A percentile compares a stretch with the other conserved stretches of the same genome.
phyloP scores from a whole-genome alignment of 805 yeast species.

The Monosporozyma unispora region DNA sequence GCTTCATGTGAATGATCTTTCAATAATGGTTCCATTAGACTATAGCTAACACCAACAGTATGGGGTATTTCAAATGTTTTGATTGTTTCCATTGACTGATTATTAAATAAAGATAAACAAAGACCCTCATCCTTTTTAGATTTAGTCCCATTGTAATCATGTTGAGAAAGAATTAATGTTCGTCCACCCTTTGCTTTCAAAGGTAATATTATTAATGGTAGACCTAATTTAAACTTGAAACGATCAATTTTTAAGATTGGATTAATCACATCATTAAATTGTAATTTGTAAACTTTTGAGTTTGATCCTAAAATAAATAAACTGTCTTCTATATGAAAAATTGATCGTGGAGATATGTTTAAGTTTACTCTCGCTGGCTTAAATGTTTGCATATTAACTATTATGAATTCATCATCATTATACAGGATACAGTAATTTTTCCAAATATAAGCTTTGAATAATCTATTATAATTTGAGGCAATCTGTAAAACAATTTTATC shows the following conservation, averaged over 20 bases:
- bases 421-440: not conserved
- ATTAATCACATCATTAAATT: not conserved
- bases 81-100: not conserved
- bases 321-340: not conserved
- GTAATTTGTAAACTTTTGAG: not conserved
- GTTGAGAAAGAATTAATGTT: not conserved
- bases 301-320: not conserved
- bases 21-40: conserved; percentile 1
- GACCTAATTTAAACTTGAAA: not conserved
- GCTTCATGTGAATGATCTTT: not conserved
- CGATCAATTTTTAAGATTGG: not conserved
- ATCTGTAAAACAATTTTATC: not conserved
- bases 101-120: not conserved
- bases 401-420: not conserved
- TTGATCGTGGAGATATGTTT: not conserved
- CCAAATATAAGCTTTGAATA: not conserved
- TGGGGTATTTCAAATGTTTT: not conserved
- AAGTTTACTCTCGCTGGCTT: not conserved
- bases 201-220: not conserved
- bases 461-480: not conserved
- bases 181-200: not conserved
- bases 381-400: not conserved
- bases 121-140: not conserved
- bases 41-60: not conserved
- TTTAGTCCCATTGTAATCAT: not conserved